phyloP scores from a whole-genome alignment of 768 basidiomycete species.

The Postia placenta region DNA sequence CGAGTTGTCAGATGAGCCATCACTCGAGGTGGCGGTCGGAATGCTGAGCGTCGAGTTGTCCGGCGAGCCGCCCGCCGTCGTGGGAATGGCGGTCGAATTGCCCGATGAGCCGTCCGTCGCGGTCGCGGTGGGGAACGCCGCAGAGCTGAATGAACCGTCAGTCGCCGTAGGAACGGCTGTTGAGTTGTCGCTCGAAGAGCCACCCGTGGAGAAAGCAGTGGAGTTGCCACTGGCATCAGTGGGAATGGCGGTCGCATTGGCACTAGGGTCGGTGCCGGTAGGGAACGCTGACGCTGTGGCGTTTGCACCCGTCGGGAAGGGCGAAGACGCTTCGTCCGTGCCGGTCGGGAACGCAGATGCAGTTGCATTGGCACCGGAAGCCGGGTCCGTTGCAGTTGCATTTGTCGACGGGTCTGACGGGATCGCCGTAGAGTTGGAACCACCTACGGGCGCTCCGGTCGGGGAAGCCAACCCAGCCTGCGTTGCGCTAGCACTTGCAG shows the following conservation, averaged over 20 bases:
- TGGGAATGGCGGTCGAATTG: too few species aligned
- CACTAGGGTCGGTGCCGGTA: neutral
- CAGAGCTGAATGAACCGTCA: too few species aligned
- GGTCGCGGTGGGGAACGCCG: neutral
- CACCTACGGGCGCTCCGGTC: too few species aligned
- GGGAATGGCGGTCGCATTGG: neutral
- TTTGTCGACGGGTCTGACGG: neutral
- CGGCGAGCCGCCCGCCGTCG: too few species aligned
- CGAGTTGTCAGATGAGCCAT: too few species aligned
- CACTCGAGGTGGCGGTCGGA: too few species aligned
- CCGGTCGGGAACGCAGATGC: neutral
- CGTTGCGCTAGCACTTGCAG: too few species aligned
- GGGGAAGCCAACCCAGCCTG: too few species aligned
- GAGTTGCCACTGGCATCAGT: neutral
- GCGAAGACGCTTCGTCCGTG: neutral
- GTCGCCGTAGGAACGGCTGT: neutral
- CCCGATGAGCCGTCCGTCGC: neutral
- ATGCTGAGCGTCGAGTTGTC: too few species aligned
- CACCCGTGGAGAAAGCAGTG: neutral
- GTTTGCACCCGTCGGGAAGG: neutral
- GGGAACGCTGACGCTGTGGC: neutral
- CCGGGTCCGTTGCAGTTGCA: neutral
- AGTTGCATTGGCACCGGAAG: neutral
- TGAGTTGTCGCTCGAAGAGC: neutral
- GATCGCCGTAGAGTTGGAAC: neutral